Evolutionary conservation across 2,329 filamentous ascomycete genomes (phyloP), one percentile per base, ranked within the genome.

Genomic region (Iodosphaeria phyllophila): DNA sequence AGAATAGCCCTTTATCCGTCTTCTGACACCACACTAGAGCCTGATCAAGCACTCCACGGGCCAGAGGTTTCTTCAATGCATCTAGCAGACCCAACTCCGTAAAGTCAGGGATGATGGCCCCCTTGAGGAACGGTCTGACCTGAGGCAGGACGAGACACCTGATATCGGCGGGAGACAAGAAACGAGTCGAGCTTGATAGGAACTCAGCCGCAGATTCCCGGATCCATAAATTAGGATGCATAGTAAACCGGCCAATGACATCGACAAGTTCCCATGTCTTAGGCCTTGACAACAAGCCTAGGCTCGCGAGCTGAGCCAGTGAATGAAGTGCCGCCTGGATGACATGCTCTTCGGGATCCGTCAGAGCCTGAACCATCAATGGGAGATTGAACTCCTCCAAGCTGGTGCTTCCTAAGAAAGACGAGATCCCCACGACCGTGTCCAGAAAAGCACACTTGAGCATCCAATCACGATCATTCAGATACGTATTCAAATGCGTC

Each of bases 401-500:
- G 36, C 75, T 91, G 17, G 74, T 78, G 30, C 78, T 83, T 15
- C 89, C 89, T 17, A 95, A 67, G 37, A 92, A 92, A 1, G 79
- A 70, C 4, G 84, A 80, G 34, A 98, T 84, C 4, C 84, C 86
- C 10, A 95, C 80, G 14, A 95, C 82, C 0, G 83, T 80, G 41
- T 92, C 84, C 40, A 98, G 93, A 44, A 95, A 95, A 3, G 86
- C 83, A 39, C 83, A 93, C 47, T 92, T 93, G 16, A 98, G 55
- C 46, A 82, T 82, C 89, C 89, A 98, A 44, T 98, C 84, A 20
- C 76, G 71, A 39, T 95, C 89, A 36, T 98, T 98, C 6, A 98
- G 54, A 40, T 98, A 98, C 0, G 89, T 98, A 42, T 95, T 95
- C 15, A 98, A 58, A 51, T 98, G 89, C 16, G 83, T 92, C 13